Base-by-base conservation (phyloP, 2,329 filamentous ascomycete species). In the Aspergillus carbonarius region DNA sequence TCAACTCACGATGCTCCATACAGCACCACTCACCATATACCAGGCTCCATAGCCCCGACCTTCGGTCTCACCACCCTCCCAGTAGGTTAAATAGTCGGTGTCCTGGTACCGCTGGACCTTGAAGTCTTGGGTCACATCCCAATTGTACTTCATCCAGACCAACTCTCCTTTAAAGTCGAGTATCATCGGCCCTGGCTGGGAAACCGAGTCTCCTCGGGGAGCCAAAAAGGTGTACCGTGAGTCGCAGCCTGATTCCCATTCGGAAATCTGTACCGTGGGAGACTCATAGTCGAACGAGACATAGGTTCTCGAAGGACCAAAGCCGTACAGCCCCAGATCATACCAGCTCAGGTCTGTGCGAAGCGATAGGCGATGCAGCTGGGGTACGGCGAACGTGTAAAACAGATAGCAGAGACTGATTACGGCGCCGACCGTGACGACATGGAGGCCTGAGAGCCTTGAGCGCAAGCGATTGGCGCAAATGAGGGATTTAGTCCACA, bases 151-250 rank as follows among this genome's bases (percentile, higher is more conserved):
- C 60, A 66, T 63, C 70, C 69, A 73, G 8, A 71, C 66, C 10
- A 72, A 49, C 17, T 68, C 56, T 1, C 70, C 70, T 1, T 61
- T 35, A 7, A 65, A 60, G 50, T 73, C 69, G 18, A 72, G 60
- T 9, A 73, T 69, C 62, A 68, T 65, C 0, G 69, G 65, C 1
- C 66, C 70, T 2, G 67, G 64, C 23, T 70, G 54, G 17, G 62
- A 58, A 9, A 73, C 60, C 2, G 70, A 71, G 55, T 72, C 71
- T 1, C 71, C 71, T 5, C 69, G 67, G 2, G 71, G 71, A 13
- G 71, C 69, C 6, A 74, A 44, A 40, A 74, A 71, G 0, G 68
- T 72, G 40, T 67, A 72, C 37, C 69, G 62, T 35, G 60, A 49
- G 52, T 73, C 69, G 55, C 71, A 73, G 64, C 67, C 60, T 15